Percentiles rank a stretch among this genome's conserved stretches.
Evolutionary conservation across 2,329 filamentous ascomycete species (phyloP).

Genomic region (Clonostachys byssicola): DNA sequence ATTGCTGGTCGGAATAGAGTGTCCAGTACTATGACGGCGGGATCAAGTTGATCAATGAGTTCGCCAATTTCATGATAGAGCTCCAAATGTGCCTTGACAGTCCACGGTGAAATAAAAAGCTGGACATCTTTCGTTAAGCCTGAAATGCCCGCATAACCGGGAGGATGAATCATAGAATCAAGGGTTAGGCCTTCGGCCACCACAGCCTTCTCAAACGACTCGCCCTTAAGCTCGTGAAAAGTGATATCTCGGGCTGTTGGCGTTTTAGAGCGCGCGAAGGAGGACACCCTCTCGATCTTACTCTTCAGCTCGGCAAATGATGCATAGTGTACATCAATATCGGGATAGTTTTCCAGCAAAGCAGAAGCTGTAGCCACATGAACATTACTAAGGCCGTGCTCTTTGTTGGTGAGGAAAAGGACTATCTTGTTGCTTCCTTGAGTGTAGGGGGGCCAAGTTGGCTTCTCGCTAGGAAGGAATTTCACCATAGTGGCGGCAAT

Average conservation of each 20-base stretch:
- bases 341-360: conserved; percentile 21
- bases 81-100: conserved; percentile 16
- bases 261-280: conserved; percentile 7
- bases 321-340: conserved; percentile 26
- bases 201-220: conserved; percentile 3
- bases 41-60: conserved; percentile 20
- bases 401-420: conserved; percentile 23
- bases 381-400: conserved; percentile 28
- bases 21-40: conserved; percentile 24
- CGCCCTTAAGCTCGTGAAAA: conserved; percentile 15
- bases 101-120: conserved; percentile 18
- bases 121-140: conserved; percentile 8
- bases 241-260: conserved; percentile 8
- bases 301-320: conserved; percentile 16
- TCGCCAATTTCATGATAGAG: conserved; percentile 14
- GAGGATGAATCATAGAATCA: conserved; percentile 1
- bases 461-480: no score
- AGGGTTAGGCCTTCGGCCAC: neutral
- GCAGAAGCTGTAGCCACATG: conserved; percentile 25
- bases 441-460: neutral
- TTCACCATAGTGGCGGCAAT: no score
- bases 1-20: conserved; percentile 16
- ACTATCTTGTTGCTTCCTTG: conserved; percentile 19
- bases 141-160: conserved; percentile 9
- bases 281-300: conserved; percentile 6